Conservation (phyloP, 352 stramenopile species). For the Pseudoperonospora humuli region DNA sequence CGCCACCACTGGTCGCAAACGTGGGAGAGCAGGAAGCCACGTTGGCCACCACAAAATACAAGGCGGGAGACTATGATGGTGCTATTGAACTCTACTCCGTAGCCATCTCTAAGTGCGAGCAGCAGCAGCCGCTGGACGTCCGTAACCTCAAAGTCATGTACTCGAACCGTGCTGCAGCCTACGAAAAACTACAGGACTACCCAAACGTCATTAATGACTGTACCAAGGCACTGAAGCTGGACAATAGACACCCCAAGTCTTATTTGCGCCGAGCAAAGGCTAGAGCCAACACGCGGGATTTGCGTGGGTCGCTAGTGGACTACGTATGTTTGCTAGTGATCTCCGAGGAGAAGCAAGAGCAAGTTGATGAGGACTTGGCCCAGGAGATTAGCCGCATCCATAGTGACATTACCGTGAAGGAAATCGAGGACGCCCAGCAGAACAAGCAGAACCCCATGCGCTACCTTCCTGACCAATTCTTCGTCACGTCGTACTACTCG, state of each 20-base stretch:
- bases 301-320: conserved; percentile 64
- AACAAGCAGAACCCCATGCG: conserved; percentile 53
- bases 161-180: conserved; percentile 70
- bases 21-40: conserved; percentile 57
- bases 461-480: conserved; percentile 72
- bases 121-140: conserved; percentile 44
- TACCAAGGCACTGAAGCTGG: conserved; percentile 42
- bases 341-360: conserved; percentile 67
- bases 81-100: conserved; percentile 63
- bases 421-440: conserved; percentile 51
- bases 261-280: conserved; percentile 73
- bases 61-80: conserved; percentile 53
- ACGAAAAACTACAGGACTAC: conserved; percentile 62
- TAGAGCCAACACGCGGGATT: conserved; percentile 35
- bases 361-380: conserved; percentile 60
- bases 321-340: conserved; percentile 75
- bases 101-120: conserved; percentile 55
- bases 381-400: conserved; percentile 73
- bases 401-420: conserved; percentile 56
- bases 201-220: conserved; percentile 57
- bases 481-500: conserved; percentile 83
- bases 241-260: conserved; percentile 71
- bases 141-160: conserved; percentile 84
- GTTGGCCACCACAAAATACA: conserved; percentile 72
- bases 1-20: conserved; percentile 14